Base-by-base conservation (phyloP, 2,329 filamentous ascomycete species). In the Cercospora janseana region DNA sequence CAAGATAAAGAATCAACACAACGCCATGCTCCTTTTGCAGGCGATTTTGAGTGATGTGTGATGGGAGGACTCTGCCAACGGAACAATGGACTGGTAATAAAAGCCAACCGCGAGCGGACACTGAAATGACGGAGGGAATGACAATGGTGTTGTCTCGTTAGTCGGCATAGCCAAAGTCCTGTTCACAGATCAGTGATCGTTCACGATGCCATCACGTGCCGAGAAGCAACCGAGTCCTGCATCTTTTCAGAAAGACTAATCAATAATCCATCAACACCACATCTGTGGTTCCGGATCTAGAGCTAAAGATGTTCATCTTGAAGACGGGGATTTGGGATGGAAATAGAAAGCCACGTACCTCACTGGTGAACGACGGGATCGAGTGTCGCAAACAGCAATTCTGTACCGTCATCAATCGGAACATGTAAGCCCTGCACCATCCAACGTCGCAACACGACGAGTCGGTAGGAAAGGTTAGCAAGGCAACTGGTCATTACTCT, bases 261-360 rank as follows among this genome's bases (percentile, higher is more conserved):
- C 44, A 41, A 46, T 46, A 46, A 35, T 46, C 44, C 44, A 46
- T 46, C 44, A 46, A 46, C 44, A n/a, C 44, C 44, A 38, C 31
- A 23, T 31, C 20, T 46, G 31, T 45, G 44, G 23, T 32, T 46
- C 44, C 44, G 44, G 44, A 46, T 46, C 44, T 46, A 46, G 44
- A 46, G 44, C 44, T 46, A 46, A 46, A 27, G 44, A 37, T 46
- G 32, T 37, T 46, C 44, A 46, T 46, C 44, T 28, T 38, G 23
- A 28, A 24, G 31, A 27, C 13, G 34, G 20, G 3, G 31, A 15
- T 3, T 18, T 6, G 13, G n/a, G 12, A 38, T 5, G n/a, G 2
- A 29, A 27, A 8, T 10, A 28, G 4, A 46, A 32, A 18, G 3
- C 6, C 6, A 31, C 44, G 21, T 21, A 46, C 44, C 24, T n/a